These are phyloP conservation scores for Trichosanthes cucumerina DNA, from an alignment of 306 rosid genomes.

Conservation along the genomic window DNA sequence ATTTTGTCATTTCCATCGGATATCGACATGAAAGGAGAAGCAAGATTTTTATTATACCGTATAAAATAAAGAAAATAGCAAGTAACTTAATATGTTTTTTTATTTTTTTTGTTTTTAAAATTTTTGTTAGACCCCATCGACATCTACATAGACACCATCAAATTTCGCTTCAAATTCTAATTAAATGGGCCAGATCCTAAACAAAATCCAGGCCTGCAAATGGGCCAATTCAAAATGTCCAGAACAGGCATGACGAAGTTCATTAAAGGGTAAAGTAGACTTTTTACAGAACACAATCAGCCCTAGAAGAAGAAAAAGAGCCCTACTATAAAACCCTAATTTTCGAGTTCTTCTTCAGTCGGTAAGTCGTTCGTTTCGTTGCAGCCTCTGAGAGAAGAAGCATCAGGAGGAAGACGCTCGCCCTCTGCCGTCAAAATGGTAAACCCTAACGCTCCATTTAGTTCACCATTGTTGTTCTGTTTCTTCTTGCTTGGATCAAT, in stretches of 20 bases:
- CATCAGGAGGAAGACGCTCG: not conserved
- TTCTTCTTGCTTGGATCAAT: not conserved
- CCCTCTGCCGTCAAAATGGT: not conserved
- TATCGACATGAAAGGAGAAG: too few relatives aligned
- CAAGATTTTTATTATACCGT: too few relatives aligned
- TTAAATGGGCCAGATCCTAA: not conserved
- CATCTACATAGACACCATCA: too few relatives aligned
- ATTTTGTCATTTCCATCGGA: too few relatives aligned
- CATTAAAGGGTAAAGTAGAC: not conserved
- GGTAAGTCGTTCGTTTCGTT: not conserved
- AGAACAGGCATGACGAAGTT: not conserved
- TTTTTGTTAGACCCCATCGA: too few relatives aligned
- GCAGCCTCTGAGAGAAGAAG: not conserved
- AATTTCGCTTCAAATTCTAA: not conserved
- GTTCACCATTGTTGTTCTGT: not conserved
- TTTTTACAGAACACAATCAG: not conserved
- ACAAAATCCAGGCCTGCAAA: not conserved
- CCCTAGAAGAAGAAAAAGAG: not conserved
- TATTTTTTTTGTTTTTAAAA: too few relatives aligned
- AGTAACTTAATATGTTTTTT: too few relatives aligned
- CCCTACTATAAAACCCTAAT: conserved; percentile 2
- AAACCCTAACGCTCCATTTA: not conserved
- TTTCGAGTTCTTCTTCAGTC: not conserved
- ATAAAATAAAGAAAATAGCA: too few relatives aligned
- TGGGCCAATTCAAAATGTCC: not conserved